Percentiles rank a stretch among this genome's conserved stretches.
These are phyloP conservation scores for Pythium aphanidermatum DNA, from an alignment of 352 stramenopile species.

Conservation along the genomic window DNA sequence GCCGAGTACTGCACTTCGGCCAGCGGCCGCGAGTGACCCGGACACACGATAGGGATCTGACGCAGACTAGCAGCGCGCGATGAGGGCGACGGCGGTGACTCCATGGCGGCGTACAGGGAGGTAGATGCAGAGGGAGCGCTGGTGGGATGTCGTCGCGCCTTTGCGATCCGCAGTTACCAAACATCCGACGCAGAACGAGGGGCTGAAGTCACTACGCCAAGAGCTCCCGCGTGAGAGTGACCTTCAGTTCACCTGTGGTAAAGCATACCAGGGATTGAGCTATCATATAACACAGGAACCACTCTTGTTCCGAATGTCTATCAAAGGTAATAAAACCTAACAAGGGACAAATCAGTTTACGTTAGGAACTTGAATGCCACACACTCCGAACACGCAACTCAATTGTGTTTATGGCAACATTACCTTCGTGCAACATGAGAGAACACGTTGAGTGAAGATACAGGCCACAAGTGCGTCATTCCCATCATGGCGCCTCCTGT, in stretches of 20 bases:
- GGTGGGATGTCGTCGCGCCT: slow-evolving; percentile 7
- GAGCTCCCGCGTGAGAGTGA: slow-evolving; percentile 13
- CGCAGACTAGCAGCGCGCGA: slow-evolving; percentile 36
- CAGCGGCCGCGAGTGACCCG: slow-evolving; percentile 75
- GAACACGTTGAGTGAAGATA: too few species aligned
- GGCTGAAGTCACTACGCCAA: slow-evolving; percentile 12
- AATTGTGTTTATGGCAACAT: too few species aligned
- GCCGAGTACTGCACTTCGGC: slow-evolving; percentile 73
- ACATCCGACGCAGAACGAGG: slow-evolving; percentile 9
- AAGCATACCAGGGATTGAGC: neutral
- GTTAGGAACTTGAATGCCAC: too few species aligned
- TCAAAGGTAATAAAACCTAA: too few species aligned
- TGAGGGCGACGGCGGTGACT: slow-evolving; percentile 34
- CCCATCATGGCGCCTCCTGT: slow-evolving; percentile 18
- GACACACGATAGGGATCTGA: slow-evolving; percentile 85
- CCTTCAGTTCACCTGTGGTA: slow-evolving; percentile 1
- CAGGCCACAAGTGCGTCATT: too few species aligned
- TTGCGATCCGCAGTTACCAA: slow-evolving; percentile 13
- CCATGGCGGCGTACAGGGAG: slow-evolving; percentile 3
- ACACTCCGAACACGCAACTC: too few species aligned
- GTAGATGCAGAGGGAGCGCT: neutral
- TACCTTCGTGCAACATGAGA: too few species aligned
- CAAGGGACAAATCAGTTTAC: too few species aligned
- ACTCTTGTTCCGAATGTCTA: neutral
- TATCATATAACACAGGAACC: neutral